Base-by-base conservation (phyloP, 331 rosid species). In the Cydonia oblonga region DNA sequence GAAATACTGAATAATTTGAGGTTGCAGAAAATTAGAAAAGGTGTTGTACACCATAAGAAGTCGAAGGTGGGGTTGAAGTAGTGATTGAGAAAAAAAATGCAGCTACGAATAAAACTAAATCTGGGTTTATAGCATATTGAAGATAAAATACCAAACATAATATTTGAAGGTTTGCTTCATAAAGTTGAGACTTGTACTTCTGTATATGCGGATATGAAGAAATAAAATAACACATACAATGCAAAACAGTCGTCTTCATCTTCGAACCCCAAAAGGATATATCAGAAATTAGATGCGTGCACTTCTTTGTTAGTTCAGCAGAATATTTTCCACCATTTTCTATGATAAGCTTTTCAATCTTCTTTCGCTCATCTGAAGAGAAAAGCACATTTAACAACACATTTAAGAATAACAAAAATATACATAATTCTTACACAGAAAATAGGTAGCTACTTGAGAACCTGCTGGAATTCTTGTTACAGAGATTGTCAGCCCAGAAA, bases 251-350 rank as follows among this genome's bases (percentile, higher is more conserved):
- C 66, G 58, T 25, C 15, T 23, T 74, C 32, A 72, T 75, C 73
- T 66, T 64, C 64, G 33, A 85, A 76, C 69, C 61, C 33, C 56
- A 64, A 73, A 89, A 93, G 98, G 98, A 93, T 93, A 93, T 93
- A 71, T 80, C 88, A 73, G 87, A 89, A 81, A 93, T 93, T 86
- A 93, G 84, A 80, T 91, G 98, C 2, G 98, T 89, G 82, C 98
- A 93, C 61, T 81, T 89, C 87, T 81, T 88, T 59, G 91, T 88
- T 76, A 93, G 85, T 69, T 93, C 97, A 3, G 86, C 91, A 62
- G 91, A 93, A 85, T 91, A 93, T 73, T 81, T 90, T 74, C 98
- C 98, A 81, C 96, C 96, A 86, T 93, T 85, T 83, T 84, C 89
- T 69, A 74, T 72, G 82, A 83, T 84, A 77, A 85, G 83, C 74